Conservation (phyloP, 257 asterid genomes). For the Ehretia macrophylla region DNA sequence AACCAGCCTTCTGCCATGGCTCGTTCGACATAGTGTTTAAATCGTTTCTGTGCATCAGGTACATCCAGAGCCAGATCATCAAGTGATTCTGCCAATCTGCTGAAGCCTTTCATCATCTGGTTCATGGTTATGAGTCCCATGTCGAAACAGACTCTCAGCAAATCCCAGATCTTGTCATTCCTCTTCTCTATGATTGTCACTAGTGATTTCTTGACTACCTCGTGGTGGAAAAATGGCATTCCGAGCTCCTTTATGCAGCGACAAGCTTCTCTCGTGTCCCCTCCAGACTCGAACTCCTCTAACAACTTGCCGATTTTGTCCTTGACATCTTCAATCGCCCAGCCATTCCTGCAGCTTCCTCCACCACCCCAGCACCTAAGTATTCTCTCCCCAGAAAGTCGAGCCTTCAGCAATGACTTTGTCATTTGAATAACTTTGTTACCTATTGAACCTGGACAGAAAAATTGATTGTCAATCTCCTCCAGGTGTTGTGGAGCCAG, state of each 20-base stretch:
- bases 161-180: conserved; percentile 60
- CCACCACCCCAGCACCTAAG: conserved; percentile 92
- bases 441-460: conserved; percentile 51
- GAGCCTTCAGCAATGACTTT: conserved; percentile 60
- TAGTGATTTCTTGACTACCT: conserved; percentile 73
- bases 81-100: conserved; percentile 57
- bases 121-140: conserved; percentile 72
- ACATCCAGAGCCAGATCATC: conserved; percentile 92
- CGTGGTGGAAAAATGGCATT: conserved; percentile 95
- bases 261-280: conserved; percentile 78
- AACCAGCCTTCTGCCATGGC: conserved; percentile 74
- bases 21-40: conserved; percentile 32
- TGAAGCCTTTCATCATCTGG: conserved; percentile 81
- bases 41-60: conserved; percentile 76
- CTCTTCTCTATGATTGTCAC: conserved; percentile 71
- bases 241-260: conserved; percentile 85
- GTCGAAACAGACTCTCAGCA: conserved; percentile 59
- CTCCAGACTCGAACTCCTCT: conserved; percentile 77
- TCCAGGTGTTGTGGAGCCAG: conserved; percentile 79
- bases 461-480: conserved; percentile 62
- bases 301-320: conserved; percentile 65
- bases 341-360: conserved; percentile 55
- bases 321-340: conserved; percentile 82
- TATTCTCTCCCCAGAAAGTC: conserved; percentile 84
- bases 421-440: conserved; percentile 61